Evolutionary conservation across 345 rosid species (phyloP), one percentile per base, ranked within the genome.

Genomic region (Sisymbrium irio): DNA sequence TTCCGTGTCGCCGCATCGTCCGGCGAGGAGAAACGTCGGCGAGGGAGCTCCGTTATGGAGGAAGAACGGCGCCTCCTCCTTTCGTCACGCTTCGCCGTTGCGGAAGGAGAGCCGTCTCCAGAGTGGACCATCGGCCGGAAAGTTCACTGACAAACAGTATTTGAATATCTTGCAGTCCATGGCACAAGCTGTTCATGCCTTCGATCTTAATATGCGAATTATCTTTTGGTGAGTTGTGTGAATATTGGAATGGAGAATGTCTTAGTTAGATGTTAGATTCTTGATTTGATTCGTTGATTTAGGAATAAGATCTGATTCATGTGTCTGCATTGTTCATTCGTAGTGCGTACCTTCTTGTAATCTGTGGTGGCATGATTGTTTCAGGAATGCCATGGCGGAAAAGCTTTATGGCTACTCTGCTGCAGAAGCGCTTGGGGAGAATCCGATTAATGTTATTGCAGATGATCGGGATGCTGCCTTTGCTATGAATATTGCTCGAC

Each of bases 151-250:
- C 51, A 84, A 68, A 32, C 97, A 92, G 72, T 92, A 83, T 83
- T 81, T 89, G 82, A 92, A 88, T 72, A 95, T 95, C 18, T 84
- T 95, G 78, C 97, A 95, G 82, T 86, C 92, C 15, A 85, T 95
- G 97, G 97, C 96, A 37, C 99, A 95, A 67, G 80, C 97, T 46
- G 93, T 95, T 79, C 96, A 95, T 76, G 91, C 93, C 62, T 79
- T 82, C 64, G 96, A 88, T 79, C 79, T 79, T 1, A 61, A 67
- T 17, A 85, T 85, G 68, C 88, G 89, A 22, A 78, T 95, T 8
- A 83, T 92, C 63, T 92, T 91, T 69, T 95, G 97, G 99, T 95
- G 67, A 85, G 89, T 69, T 10, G 37, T 27, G 12, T 64, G 65
- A 46, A 33, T 64, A 44, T 9, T 39, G 14, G 46, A 45, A 54